Evolutionary conservation across 169 alveolate genomes (phyloP), one percentile per base, ranked within the genome.

Genomic region (Fabrea salina): DNA sequence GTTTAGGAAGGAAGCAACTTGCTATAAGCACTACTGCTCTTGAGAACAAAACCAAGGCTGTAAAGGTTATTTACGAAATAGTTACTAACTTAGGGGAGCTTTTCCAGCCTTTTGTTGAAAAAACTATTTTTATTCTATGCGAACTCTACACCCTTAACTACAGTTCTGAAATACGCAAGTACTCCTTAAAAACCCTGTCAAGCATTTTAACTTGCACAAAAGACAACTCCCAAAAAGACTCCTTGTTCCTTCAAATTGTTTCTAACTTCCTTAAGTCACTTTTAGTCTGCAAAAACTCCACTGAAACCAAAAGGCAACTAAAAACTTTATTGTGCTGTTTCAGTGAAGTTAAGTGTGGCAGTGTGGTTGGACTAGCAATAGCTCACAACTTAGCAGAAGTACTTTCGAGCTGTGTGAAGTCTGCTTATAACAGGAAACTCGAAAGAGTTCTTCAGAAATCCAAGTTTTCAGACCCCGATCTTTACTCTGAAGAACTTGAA

Each of bases 11-110:
- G n/a, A 58, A 58, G 33, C 44, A 27, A 25, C 71, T 58, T 27
- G 71, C 71, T 33, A 58, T 58, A 25, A 27, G 44, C 33, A 58
- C 71, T n/a, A 58, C 71, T 33, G 22, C 71, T 25, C 71, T 58
- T 58, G 49, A 58, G 32, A 58, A 35, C 71, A 58, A 58, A 33
- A 58, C 32, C n/a, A 25, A 35, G 2, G 71, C 71, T 3, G 25
- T 37, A 7, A 58, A 58, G 33, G 32, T 35, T 58, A 25, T 58
- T 6, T 58, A 22, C 4, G 71, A 35, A 25, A n/a, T 58, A 22
- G 71, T 22, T 33, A 35, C 25, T n/a, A 1, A 27, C 4, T 25
- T 58, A 33, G 71, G 49, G 13, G 30, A 37, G 4, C 49, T 33
- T 27, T 58, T 58, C 32, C 19, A 27, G 1, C 37, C 25, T 27